Base-by-base conservation (phyloP, 1,284 basidiomycete species). In the Puccinia triticina region DNA sequence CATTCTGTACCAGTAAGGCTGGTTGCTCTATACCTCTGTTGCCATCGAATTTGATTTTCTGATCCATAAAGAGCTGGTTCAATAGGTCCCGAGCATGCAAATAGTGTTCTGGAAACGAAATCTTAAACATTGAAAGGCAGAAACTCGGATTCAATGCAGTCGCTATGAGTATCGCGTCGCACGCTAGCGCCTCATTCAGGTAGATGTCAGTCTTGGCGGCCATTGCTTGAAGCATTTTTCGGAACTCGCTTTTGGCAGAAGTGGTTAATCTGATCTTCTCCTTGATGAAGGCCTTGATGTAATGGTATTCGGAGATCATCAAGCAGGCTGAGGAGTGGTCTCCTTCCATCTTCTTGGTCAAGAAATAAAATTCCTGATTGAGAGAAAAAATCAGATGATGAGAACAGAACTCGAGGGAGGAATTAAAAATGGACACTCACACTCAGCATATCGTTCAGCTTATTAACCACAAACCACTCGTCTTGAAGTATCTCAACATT, bases 91-190 rank as follows among this genome's bases (percentile, higher is more conserved):
- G n/a, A 43, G 46, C 29, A n/a, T 72, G 53, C 4, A 1, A 0
- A 29, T 72, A 43, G n/a, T 72, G 43, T 2, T 12, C 26, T 26
- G 69, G 69, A 32, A 53, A 72, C 18, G 3, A 53, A 21, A 53
- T 29, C 61, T 64, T n/a, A 26, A 64, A 64, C 12, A 64, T 64
- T 64, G 21, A 64, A 16, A 64, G n/a, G 11, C 67, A 23, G 46
- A 71, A 71, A 26, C 67, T 46, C 2, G 67, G 67, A 71, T 71
- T 71, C 40, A 71, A 23, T 29, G 23, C 40, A 7, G 67, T 71
- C n/a, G 46, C 67, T 37, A 71, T 48, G 8, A 71, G 46, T 18
- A 71, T 48, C 26, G 23, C 67, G 48, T 71, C 26, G 23, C n/a
- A 46, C n/a, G 5, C 8, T 8, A 71, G 7, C 26, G 67, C 67